Conservation (phyloP, 2,329 filamentous ascomycete genomes). For the Ophidiomyces ophidiicola region DNA sequence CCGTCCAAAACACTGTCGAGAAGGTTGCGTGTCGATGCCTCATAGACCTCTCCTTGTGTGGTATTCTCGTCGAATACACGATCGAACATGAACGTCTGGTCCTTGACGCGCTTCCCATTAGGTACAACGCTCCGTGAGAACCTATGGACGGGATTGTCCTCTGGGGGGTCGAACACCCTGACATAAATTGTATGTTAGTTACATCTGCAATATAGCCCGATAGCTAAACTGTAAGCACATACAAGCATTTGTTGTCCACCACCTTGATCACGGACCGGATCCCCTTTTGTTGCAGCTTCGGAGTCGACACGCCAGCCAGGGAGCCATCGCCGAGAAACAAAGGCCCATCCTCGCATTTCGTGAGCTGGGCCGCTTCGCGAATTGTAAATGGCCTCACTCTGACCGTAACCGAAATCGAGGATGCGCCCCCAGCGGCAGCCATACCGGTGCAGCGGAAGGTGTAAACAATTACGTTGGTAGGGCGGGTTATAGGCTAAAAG, state of each 20-base stretch:
- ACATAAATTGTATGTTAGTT: constrained; percentile 14
- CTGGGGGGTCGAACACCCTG: constrained; percentile 93
- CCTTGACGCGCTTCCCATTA: constrained; percentile 83
- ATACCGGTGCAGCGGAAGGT: constrained; percentile 19
- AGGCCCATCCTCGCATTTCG: constrained; percentile 63
- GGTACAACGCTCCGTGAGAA: constrained; percentile 73
- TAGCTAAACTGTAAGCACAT: constrained; percentile 31
- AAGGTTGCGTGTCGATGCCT: constrained; percentile 76
- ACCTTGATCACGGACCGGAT: constrained; percentile 90
- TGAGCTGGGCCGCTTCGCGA: constrained; percentile 83
- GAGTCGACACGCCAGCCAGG: constrained; percentile 70
- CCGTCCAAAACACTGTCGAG: constrained; percentile 91
- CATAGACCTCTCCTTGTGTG: constrained; percentile 85
- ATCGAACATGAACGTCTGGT: constrained; percentile 95
- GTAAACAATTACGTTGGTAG: constrained; percentile 7
- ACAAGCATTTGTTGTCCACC: constrained; percentile 92
- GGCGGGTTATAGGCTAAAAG: not conserved
- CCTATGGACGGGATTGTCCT: constrained; percentile 81
- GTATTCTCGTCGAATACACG: constrained; percentile 93
- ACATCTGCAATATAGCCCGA: constrained; percentile 2
- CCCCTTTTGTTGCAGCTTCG: constrained; percentile 74
- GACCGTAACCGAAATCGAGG: constrained; percentile 43
- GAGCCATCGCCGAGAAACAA: constrained; percentile 95
- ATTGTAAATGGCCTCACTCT: constrained; percentile 61
- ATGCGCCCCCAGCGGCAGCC: constrained; percentile 35